Evolutionary conservation across 495 filamentous ascomycete species (phyloP).

Genomic region (Penicillium taxi): DNA sequence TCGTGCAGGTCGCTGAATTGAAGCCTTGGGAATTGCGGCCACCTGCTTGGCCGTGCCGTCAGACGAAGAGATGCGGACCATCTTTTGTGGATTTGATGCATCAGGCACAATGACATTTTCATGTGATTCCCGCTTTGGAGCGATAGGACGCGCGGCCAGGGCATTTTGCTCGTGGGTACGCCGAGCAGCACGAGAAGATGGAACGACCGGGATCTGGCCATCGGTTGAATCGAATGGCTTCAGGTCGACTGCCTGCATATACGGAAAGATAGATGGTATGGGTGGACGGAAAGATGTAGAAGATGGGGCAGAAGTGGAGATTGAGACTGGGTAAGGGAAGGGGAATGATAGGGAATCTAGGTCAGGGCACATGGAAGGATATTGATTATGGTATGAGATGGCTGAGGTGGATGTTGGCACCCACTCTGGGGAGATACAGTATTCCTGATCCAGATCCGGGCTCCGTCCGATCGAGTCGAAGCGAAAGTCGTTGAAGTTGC

Average conservation of each 20-base stretch:
- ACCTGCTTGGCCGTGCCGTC: slow-evolving; percentile 54
- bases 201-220: slow-evolving; percentile 20
- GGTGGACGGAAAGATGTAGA: slow-evolving; percentile 17
- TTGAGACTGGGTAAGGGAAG: slow-evolving; percentile 17
- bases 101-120: slow-evolving; percentile 19
- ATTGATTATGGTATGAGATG: slow-evolving; percentile 21
- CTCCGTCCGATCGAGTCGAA: slow-evolving; percentile 31
- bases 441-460: slow-evolving; percentile 22
- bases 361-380: slow-evolving; percentile 24
- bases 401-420: slow-evolving; percentile 28
- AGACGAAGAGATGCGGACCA: slow-evolving; percentile 48
- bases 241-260: slow-evolving; percentile 23
- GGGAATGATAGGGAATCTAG: slow-evolving; percentile 22
- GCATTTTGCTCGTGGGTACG: slow-evolving; percentile 39
- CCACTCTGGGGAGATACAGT: slow-evolving; percentile 29
- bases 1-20: slow-evolving; percentile 68
- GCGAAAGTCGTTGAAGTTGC: slow-evolving; percentile 38
- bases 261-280: neutral
- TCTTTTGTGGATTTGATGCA: slow-evolving; percentile 33
- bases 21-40: slow-evolving; percentile 58
- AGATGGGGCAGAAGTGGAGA: slow-evolving; percentile 31
- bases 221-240: slow-evolving; percentile 28
- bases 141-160: slow-evolving; percentile 37
- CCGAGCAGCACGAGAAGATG: slow-evolving; percentile 35
- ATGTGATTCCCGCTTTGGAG: slow-evolving; percentile 33